Evolutionary conservation across 2,329 filamentous ascomycete genomes (phyloP), one percentile per base, ranked within the genome.

Genomic region (Ceratocystis colombiana): DNA sequence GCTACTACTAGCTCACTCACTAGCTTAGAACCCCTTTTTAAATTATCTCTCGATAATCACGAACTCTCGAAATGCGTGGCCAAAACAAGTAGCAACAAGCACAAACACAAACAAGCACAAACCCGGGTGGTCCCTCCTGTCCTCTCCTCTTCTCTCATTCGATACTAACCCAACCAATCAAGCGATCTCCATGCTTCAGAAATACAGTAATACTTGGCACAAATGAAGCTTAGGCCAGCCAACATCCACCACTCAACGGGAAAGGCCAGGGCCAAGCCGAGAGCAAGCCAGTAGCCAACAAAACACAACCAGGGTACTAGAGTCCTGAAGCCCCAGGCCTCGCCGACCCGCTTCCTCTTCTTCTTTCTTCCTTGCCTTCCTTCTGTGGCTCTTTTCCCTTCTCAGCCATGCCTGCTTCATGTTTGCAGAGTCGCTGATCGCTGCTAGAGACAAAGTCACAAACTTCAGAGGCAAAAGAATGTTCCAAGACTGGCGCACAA

Each of bases 171-270:
- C 48, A 50, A 15, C 48, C 20, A 53, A 53, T 28, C 48, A 53
- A n/a, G 22, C 22, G 6, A 3, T 12, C 17, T 28, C 53, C 22
- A 30, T 30, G 12, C 22, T 28, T 30, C 53, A 28, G 30, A 57
- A 57, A 57, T 3, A 33, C 53, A 33, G 15, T 6, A 33, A 30
- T 22, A 17, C 53, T 57, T 30, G 53, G 22, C 12, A 8, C 22
- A 25, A 17, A 57, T 17, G 53, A 33, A 57, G 53, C 53, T 5
- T 33, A 57, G 53, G 53, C 53, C 53, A 30, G n/a, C 46, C n/a
- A 50, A 50, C n/a, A 50, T 3, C 22, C 46, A 20, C n/a, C n/a
- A 8, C 6, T n/a, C 2, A 8, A n/a, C n/a, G n/a, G 46, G 46
- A 25, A 50, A 50, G 22, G 6, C n/a, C 46, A 50, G n/a, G 53